Percentiles rank a stretch among this genome's conserved stretches.
Conservation (phyloP, 2,329 filamentous ascomycete species). For the Pseudopyrenochaeta lycopersici region DNA sequence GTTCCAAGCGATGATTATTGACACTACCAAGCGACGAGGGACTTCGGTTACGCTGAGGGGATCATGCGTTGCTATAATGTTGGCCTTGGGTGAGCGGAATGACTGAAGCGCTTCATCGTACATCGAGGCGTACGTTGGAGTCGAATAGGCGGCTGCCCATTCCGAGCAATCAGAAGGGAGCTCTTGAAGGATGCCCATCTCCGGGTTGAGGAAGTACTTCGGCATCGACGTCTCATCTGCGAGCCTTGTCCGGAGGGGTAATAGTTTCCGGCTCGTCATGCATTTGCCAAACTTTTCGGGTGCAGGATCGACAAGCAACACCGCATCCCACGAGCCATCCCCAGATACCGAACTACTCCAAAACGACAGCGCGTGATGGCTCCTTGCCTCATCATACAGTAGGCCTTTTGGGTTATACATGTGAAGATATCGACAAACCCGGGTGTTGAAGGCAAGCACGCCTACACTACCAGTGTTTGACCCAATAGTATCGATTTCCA, state of each 20-base stretch:
- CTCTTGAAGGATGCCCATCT: background rate
- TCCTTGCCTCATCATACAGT: background rate
- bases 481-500: background rate
- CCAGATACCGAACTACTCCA: background rate
- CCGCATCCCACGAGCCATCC: constrained; percentile 1
- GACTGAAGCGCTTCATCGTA: constrained; percentile 12
- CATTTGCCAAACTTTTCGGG: background rate
- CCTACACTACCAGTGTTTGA: background rate
- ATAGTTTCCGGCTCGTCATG: background rate
- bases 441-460: background rate
- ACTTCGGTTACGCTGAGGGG: constrained; percentile 3
- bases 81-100: background rate
- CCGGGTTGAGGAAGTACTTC: constrained; percentile 11
- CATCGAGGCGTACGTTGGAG: constrained; percentile 4
- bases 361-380: background rate
- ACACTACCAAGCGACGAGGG: constrained; percentile 10
- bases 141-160: constrained; percentile 2
- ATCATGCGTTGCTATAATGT: background rate
- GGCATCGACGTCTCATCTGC: constrained; percentile 10
- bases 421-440: background rate
- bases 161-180: constrained; percentile 1
- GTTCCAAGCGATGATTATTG: constrained; percentile 4
- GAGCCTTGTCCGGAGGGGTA: background rate
- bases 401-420: background rate
- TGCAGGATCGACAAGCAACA: background rate